Conservation (phyloP, 2,329 filamentous ascomycete genomes). For the Elsinoe necatrix region DNA sequence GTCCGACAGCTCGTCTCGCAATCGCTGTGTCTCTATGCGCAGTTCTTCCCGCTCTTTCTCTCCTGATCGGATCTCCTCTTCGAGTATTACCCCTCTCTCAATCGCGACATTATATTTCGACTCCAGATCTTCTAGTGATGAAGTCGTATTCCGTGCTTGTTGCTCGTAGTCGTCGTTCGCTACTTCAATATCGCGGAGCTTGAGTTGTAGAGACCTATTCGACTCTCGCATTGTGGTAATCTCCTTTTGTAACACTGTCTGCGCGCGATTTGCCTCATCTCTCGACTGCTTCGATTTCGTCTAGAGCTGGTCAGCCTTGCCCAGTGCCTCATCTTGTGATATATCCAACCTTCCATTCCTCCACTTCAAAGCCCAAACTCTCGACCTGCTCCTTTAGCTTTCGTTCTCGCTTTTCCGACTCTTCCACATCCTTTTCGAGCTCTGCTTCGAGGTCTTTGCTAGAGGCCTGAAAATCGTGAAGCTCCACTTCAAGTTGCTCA, state of each 20-base stretch:
- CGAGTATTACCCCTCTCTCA: slow-evolving; percentile 83
- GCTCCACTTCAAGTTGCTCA: slow-evolving; percentile 80
- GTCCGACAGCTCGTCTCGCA: slow-evolving; percentile 86
- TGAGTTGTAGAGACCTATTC: slow-evolving; percentile 72
- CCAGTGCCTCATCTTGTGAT: neutral
- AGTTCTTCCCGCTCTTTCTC: slow-evolving; percentile 86
- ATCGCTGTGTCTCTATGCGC: slow-evolving; percentile 80
- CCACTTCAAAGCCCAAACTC: slow-evolving; percentile 74
- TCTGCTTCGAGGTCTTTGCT: slow-evolving; percentile 91
- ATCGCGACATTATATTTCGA: slow-evolving; percentile 94
- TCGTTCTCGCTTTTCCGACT: slow-evolving; percentile 86
- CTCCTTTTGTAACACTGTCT: slow-evolving; percentile 86
- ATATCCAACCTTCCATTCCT: slow-evolving; percentile 89
- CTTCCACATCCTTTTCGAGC: slow-evolving; percentile 91
- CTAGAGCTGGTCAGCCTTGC: slow-evolving; percentile 39
- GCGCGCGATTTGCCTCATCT: slow-evolving; percentile 71
- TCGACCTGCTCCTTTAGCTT: slow-evolving; percentile 81
- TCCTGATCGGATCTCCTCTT: slow-evolving; percentile 84
- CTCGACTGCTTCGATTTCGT: slow-evolving; percentile 96
- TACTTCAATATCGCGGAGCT: slow-evolving; percentile 88
- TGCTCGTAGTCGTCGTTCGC: slow-evolving; percentile 97
- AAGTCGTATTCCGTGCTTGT: slow-evolving; percentile 90
- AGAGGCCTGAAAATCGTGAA: slow-evolving; percentile 87
- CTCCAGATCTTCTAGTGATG: slow-evolving; percentile 91
- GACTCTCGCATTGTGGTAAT: slow-evolving; percentile 82